phyloP scores from a whole-genome alignment of 805 yeast genomes.

The Wickerhamiella siamensis region DNA sequence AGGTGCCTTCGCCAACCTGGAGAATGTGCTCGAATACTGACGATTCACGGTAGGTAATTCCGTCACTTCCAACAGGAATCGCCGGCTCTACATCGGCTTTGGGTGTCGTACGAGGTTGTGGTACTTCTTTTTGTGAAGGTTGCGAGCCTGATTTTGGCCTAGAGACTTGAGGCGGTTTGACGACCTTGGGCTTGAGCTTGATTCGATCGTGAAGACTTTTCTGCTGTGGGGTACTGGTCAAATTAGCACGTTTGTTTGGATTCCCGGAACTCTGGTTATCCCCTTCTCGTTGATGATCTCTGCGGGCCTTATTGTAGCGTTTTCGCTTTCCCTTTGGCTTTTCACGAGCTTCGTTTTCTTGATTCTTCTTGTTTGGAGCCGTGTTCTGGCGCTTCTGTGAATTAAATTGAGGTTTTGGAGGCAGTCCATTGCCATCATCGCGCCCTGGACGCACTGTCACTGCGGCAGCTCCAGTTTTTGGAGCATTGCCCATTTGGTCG shows the following conservation, averaged over 20 bases:
- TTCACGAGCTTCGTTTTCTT: background rate
- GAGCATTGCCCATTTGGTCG: background rate
- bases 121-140: background rate
- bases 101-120: background rate
- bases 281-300: background rate
- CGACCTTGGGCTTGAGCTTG: background rate
- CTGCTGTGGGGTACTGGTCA: no score
- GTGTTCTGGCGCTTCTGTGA: background rate
- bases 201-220: no score
- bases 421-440: background rate
- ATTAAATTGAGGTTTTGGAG: background rate
- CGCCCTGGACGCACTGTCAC: background rate
- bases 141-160: no score
- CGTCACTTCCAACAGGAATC: no score
- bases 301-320: background rate
- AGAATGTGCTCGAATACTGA: slow-evolving; percentile 51
- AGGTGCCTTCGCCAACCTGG: slow-evolving; percentile 98
- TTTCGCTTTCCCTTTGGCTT: background rate
- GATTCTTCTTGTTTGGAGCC: background rate
- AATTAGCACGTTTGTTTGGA: no score
- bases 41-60: background rate
- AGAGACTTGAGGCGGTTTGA: background rate
- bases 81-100: background rate
- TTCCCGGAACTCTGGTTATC: background rate
- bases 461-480: background rate